Evolutionary conservation across 441 rosid genomes (phyloP).

Genomic region (Erodium trifolium): DNA sequence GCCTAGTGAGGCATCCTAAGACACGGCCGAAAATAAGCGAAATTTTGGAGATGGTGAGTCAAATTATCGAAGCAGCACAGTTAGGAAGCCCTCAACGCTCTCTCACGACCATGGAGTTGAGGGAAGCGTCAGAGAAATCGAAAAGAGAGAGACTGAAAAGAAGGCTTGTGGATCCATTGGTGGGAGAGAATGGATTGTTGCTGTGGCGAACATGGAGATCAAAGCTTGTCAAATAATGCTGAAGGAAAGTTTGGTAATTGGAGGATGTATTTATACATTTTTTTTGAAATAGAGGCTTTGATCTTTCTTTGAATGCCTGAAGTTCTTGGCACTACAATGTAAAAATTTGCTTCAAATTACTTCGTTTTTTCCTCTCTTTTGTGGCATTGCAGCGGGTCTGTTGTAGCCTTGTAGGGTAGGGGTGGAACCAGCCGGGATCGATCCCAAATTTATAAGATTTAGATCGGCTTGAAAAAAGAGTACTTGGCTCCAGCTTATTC

Average conservation of each 20-base stretch:
- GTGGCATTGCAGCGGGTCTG: no score
- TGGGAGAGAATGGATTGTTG: conserved; percentile 44
- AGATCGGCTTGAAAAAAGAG: no score
- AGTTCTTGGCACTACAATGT: no score
- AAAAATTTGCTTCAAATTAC: no score
- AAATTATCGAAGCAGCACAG: conserved; percentile 39
- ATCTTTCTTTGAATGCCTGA: no score
- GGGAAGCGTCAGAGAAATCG: background rate
- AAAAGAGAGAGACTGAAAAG: conserved; percentile 24
- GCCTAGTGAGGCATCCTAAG: conserved; percentile 61
- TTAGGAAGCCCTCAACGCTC: conserved; percentile 21
- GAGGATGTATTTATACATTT: no score
- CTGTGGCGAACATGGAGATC: conserved; percentile 45
- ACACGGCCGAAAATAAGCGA: conserved; percentile 88
- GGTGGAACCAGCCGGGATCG: no score
- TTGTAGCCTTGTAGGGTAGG: no score
- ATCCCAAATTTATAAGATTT: no score
- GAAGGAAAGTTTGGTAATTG: background rate
- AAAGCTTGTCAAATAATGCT: conserved; percentile 26
- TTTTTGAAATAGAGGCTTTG: no score
- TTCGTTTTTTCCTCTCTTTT: no score
- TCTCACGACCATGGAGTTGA: background rate
- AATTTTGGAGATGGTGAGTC: conserved; percentile 63
- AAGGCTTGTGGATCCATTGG: conserved; percentile 38
- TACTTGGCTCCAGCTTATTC: no score